These are phyloP conservation scores for Irineochytrium annulatum DNA, from an alignment of 192 early-diverging fungal genomes.

Conservation along the genomic window DNA sequence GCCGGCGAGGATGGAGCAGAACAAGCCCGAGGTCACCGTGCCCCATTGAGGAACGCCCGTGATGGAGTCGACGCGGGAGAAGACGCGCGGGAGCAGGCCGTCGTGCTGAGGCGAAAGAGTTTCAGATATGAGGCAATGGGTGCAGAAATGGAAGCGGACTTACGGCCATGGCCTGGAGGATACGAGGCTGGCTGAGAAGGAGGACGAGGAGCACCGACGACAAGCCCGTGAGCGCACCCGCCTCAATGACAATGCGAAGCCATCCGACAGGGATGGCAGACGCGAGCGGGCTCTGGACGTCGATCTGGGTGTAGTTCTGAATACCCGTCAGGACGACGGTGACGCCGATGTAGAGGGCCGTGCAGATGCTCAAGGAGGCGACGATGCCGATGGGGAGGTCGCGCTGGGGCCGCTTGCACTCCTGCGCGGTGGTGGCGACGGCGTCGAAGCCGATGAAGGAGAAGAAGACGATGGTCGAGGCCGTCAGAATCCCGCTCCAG, in stretches of 20 bases:
- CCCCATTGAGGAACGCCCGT: conserved; percentile 21
- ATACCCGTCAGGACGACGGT: conserved; percentile 73
- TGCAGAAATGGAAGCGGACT: conserved; percentile 11
- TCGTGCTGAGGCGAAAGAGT: conserved; percentile 41
- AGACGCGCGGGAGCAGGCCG: conserved; percentile 72
- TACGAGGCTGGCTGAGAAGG: conserved; percentile 80
- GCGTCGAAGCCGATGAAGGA: conserved; percentile 86
- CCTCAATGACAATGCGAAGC: conserved; percentile 71
- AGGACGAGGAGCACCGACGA: conserved; percentile 73
- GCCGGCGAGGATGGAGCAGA: conserved; percentile 65
- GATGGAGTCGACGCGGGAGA: conserved; percentile 64
- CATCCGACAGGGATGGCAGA: conserved; percentile 43
- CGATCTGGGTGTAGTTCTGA: conserved; percentile 43
- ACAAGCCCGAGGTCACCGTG: conserved; percentile 59
- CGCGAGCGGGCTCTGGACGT: conserved; percentile 55
- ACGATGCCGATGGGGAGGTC: conserved; percentile 88
- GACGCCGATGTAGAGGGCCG: conserved; percentile 66
- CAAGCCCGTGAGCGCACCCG: conserved; percentile 76
- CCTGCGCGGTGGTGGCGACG: conserved; percentile 80
- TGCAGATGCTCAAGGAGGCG: conserved; percentile 70
- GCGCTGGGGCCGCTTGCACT: conserved; percentile 70
- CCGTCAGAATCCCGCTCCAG: conserved; percentile 60
- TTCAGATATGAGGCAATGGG: too few relatives aligned
- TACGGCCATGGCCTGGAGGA: conserved; percentile 78
- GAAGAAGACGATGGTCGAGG: conserved; percentile 67